Percentiles rank a stretch among this genome's conserved stretches.
These are phyloP conservation scores for Ephemerocybe angulata DNA, from an alignment of 768 basidiomycete species.

Conservation along the genomic window DNA sequence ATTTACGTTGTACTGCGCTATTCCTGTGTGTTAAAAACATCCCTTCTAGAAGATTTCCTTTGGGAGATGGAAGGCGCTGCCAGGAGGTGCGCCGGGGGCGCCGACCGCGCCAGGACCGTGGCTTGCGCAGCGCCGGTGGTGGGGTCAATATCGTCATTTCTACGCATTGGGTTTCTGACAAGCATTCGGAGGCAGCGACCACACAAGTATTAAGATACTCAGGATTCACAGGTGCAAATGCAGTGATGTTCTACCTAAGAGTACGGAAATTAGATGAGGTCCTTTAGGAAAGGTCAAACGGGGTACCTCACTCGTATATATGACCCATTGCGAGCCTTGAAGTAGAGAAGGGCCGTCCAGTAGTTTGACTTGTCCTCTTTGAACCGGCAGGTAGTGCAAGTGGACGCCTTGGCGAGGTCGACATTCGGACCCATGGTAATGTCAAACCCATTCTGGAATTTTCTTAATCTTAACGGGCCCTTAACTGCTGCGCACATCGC, in stretches of 20 bases:
- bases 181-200: background rate
- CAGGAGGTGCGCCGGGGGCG: conserved; percentile 1
- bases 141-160: background rate
- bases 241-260: background rate
- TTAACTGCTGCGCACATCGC: too few relatives aligned
- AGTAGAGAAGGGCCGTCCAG: conserved; percentile 14
- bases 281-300: background rate
- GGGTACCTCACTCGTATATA: conserved; percentile 3
- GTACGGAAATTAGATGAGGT: background rate
- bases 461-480: too few relatives aligned
- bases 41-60: background rate
- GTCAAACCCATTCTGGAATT: conserved; percentile 4
- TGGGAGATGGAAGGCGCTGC: conserved; percentile 4
- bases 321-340: conserved; percentile 11
- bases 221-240: background rate
- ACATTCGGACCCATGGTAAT: conserved; percentile 7
- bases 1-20: too few relatives aligned
- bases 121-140: background rate
- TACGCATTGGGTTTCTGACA: background rate
- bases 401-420: conserved; percentile 4
- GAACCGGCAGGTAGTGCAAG: conserved; percentile 14
- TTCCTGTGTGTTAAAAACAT: too few relatives aligned
- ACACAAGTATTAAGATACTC: background rate
- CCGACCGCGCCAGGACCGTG: conserved; percentile 7
- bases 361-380: conserved; percentile 15